These are phyloP conservation scores for Penicillium sp. DNA, from an alignment of 2,329 filamentous ascomycete species.

Conservation along the genomic window DNA sequence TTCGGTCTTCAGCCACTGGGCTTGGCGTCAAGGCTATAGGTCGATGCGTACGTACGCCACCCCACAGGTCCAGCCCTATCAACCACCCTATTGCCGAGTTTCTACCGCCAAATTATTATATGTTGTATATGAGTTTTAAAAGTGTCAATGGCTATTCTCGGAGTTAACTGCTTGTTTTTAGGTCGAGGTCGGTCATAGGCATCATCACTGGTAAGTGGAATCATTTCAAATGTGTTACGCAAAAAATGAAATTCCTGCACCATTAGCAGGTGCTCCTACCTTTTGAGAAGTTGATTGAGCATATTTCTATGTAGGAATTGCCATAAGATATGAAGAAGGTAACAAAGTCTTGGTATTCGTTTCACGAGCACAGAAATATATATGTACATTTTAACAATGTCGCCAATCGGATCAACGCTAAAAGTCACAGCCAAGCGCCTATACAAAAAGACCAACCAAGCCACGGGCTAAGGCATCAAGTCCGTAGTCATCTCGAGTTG, in stretches of 20 bases:
- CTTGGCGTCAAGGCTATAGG: conserved; percentile 2
- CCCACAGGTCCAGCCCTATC: conserved; percentile 1
- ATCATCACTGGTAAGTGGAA: background rate
- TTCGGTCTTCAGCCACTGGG: background rate
- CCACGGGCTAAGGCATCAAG: background rate
- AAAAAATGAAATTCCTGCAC: background rate
- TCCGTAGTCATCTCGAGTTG: conserved; percentile 12
- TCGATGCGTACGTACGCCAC: conserved; percentile 1
- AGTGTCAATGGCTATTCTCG: background rate
- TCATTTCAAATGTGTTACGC: background rate
- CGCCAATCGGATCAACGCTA: conserved; percentile 1
- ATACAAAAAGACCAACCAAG: background rate
- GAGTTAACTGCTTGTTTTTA: background rate
- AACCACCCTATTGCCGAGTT: background rate
- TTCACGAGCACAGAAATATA: background rate
- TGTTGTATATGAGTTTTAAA: too few relatives aligned
- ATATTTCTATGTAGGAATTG: background rate
- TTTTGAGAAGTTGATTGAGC: background rate
- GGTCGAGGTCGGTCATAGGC: too few relatives aligned
- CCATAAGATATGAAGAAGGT: background rate
- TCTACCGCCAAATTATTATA: background rate
- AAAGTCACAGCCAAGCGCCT: background rate
- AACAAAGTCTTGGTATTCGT: conserved; percentile 5
- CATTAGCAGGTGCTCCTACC: background rate
- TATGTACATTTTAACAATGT: conserved; percentile 2